Evolutionary conservation across 371 early-diverging fungal species (phyloP).

Genomic region (Neoconidiobolus thromboides): DNA sequence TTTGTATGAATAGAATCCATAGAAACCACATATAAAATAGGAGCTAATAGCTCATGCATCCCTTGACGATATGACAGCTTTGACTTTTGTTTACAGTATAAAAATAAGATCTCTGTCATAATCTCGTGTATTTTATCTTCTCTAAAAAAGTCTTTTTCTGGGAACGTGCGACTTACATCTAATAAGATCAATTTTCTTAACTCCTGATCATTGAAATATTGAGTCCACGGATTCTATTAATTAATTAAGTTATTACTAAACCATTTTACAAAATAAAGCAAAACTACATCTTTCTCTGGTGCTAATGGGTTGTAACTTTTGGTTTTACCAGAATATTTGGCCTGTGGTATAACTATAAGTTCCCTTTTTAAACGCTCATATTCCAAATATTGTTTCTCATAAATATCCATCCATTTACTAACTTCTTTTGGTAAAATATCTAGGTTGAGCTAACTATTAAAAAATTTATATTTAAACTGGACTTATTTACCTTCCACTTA

Average conservation of each 20-base stretch:
- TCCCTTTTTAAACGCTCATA: too few relatives aligned
- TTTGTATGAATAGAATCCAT: conserved; percentile 23
- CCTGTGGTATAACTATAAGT: too few relatives aligned
- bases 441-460: too few relatives aligned
- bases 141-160: conserved; percentile 67
- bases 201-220: conserved; percentile 72
- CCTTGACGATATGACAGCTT: conserved; percentile 85
- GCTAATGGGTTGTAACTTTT: neutral
- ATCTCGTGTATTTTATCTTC: conserved; percentile 34
- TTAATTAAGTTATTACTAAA: neutral
- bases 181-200: conserved; percentile 62
- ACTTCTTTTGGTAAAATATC: too few relatives aligned
- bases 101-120: conserved; percentile 67
- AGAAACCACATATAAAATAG: conserved; percentile 53
- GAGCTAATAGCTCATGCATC: conserved; percentile 91
- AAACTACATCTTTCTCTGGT: neutral
- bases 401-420: too few relatives aligned
- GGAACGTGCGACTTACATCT: conserved; percentile 87
- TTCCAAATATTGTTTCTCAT: too few relatives aligned
- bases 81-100: conserved; percentile 74
- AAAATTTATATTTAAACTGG: too few relatives aligned
- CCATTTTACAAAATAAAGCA: neutral
- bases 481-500: too few relatives aligned
- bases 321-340: too few relatives aligned
- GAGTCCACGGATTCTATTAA: conserved; percentile 77